These are phyloP conservation scores for Bacterosira constricta DNA, from an alignment of 108 stramenopile species.

Conservation along the genomic window DNA sequence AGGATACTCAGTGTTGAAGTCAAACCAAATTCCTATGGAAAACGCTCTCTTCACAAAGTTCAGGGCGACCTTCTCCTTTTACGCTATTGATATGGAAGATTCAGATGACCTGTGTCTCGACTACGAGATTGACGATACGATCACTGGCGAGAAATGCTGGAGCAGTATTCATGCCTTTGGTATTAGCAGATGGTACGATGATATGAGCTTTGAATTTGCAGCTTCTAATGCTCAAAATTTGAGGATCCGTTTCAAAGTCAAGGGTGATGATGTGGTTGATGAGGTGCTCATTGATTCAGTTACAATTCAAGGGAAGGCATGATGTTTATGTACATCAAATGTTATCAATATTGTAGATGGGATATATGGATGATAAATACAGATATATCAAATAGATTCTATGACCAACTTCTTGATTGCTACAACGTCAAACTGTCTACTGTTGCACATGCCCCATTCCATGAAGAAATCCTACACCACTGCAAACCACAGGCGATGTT, in stretches of 20 bases:
- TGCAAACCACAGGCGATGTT: too few species aligned
- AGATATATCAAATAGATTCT: too few species aligned
- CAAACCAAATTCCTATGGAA: neutral
- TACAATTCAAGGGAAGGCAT: neutral
- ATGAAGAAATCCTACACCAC: too few species aligned
- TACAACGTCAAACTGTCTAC: too few species aligned
- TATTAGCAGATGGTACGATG: neutral
- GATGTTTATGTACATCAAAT: too few species aligned
- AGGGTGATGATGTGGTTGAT: neutral
- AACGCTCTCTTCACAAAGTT: neutral
- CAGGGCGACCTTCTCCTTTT: neutral
- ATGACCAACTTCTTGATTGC: too few species aligned
- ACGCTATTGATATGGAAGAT: neutral
- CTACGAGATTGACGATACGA: neutral
- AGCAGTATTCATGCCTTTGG: neutral
- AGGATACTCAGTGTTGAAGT: neutral
- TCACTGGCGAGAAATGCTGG: neutral
- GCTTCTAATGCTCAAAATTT: neutral
- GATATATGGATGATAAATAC: too few species aligned
- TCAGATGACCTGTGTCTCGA: neutral
- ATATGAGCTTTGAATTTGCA: neutral
- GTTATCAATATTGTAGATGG: too few species aligned
- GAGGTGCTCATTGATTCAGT: neutral
- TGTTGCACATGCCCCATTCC: too few species aligned
- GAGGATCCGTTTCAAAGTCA: neutral